Percentiles rank a stretch among this genome's conserved stretches.
These are phyloP conservation scores for Tylopilus rubrobrunneus DNA, from an alignment of 768 basidiomycete species.

Conservation along the genomic window DNA sequence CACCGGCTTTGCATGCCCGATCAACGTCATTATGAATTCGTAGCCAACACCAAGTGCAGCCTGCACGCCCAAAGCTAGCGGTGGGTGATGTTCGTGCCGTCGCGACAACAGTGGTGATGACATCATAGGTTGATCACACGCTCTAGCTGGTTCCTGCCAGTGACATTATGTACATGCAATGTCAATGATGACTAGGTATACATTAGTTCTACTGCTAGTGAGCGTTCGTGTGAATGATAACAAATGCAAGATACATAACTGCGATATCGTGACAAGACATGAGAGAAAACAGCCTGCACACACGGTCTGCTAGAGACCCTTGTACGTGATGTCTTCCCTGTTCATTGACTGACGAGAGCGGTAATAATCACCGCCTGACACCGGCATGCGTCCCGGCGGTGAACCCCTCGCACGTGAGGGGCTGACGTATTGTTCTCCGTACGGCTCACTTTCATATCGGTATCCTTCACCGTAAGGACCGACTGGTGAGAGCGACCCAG, in stretches of 20 bases:
- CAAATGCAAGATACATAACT: no score
- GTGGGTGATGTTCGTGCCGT: no score
- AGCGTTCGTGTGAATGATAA: no score
- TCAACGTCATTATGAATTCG: neutral
- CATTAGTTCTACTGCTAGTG: no score
- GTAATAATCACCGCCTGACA: neutral
- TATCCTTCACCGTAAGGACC: neutral
- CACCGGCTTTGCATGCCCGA: neutral
- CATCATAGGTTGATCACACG: no score
- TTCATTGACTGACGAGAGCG: neutral
- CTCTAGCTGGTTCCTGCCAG: no score
- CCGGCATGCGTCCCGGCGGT: neutral
- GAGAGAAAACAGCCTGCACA: neutral
- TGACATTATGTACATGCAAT: no score
- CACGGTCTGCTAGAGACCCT: no score
- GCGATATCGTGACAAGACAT: neutral
- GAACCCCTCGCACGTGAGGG: slow-evolving; percentile 6
- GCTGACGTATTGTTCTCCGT: neutral
- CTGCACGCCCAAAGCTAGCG: no score
- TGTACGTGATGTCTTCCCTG: neutral
- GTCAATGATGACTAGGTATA: no score
- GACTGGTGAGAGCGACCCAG: neutral
- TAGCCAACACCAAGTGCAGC: no score
- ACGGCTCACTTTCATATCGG: neutral
- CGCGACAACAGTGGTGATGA: no score